phyloP scores from a whole-genome alignment of 176 grass and related monocot species.

The Bothriochloa decipiens region DNA sequence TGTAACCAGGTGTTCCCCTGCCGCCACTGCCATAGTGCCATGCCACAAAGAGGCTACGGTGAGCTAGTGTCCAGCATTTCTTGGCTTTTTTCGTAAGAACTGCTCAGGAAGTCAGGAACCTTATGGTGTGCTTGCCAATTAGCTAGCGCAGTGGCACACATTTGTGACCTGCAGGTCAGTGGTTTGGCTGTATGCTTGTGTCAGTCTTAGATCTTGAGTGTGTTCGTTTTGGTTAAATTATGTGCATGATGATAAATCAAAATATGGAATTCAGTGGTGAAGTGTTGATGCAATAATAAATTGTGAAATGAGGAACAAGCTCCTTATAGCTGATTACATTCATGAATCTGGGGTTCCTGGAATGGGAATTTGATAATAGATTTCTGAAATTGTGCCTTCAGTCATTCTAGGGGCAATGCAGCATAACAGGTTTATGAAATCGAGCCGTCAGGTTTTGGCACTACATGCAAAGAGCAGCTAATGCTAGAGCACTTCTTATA shows the following conservation, averaged over 20 bases:
- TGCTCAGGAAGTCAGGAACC: not conserved
- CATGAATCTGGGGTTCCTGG: too few species aligned
- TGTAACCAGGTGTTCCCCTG: slow-evolving; percentile 73
- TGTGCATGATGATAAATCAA: not conserved
- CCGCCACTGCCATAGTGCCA: too few species aligned
- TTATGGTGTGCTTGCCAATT: not conserved
- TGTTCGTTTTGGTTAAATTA: slow-evolving; percentile 6
- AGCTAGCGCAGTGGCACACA: not conserved
- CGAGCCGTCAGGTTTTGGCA: not conserved
- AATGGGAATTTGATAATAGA: too few species aligned
- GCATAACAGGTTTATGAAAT: too few species aligned
- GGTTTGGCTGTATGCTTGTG: not conserved
- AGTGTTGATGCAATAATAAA: not conserved
- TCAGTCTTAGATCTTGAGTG: not conserved
- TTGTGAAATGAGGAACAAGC: not conserved
- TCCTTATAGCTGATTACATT: not conserved
- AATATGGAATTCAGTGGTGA: not conserved
- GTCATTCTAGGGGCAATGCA: too few species aligned
- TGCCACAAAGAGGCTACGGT: slow-evolving; percentile 80
- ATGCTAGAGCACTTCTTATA: not conserved
- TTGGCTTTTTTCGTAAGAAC: not conserved
- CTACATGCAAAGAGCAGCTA: slow-evolving; percentile 5
- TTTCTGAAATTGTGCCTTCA: too few species aligned
- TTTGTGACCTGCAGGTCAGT: not conserved
- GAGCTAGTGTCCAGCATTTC: too few species aligned